A percentile compares a stretch with the other conserved stretches of the same genome.
phyloP scores from a whole-genome alignment of 495 filamentous ascomycete genomes.

The Penicillium diatomitis region DNA sequence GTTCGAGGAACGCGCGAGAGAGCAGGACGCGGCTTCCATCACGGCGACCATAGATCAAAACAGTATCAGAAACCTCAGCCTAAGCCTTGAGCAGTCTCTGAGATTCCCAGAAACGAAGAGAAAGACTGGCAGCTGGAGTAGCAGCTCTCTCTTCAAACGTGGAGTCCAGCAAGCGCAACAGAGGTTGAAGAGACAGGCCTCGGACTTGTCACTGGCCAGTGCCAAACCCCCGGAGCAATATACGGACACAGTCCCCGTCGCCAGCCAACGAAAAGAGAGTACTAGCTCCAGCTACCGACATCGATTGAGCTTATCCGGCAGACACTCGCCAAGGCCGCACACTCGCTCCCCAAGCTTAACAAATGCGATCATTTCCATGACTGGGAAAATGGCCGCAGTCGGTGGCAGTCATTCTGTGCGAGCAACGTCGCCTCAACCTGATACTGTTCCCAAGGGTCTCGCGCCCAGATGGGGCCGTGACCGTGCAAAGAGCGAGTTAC shows the following conservation, averaged over 20 bases:
- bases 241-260: constrained; percentile 7
- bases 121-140: constrained; percentile 27
- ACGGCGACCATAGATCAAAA: constrained; percentile 59
- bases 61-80: constrained; percentile 43
- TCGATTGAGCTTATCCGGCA: constrained; percentile 45
- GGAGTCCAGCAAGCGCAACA: constrained; percentile 37
- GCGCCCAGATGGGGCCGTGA: constrained; percentile 45
- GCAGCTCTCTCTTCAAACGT: constrained; percentile 39
- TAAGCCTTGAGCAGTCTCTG: constrained; percentile 53
- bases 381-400: constrained; percentile 51
- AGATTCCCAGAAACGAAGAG: constrained; percentile 29
- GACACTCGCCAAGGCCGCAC: constrained; percentile 43
- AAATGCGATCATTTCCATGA: constrained; percentile 54
- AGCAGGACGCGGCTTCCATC: constrained; percentile 46
- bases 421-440: constrained; percentile 37
- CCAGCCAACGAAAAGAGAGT: constrained; percentile 34
- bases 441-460: constrained; percentile 42
- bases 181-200: constrained; percentile 25
- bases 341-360: constrained; percentile 53
- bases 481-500: constrained; percentile 70
- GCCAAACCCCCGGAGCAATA: constrained; percentile 24
- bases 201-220: constrained; percentile 25
- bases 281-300: constrained; percentile 41
- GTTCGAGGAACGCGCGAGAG: constrained; percentile 32
- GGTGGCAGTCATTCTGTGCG: constrained; percentile 51